phyloP scores from a whole-genome alignment of 2,329 filamentous ascomycete species.

The Ramularia endophylla region DNA sequence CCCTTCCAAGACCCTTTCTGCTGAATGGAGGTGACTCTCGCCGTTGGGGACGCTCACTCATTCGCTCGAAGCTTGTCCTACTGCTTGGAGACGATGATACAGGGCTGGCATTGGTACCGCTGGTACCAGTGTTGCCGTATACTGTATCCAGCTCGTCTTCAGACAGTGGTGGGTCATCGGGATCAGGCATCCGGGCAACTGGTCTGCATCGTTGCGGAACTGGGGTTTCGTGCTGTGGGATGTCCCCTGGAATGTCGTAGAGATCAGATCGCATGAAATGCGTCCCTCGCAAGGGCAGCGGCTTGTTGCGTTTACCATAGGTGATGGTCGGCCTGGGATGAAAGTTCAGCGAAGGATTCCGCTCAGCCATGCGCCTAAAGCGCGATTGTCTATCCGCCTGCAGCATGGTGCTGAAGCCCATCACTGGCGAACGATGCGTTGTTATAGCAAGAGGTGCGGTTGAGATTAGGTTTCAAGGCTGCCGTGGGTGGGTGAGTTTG shows the following conservation, averaged over 20 bases:
- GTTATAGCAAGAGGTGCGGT: slow-evolving; percentile 1
- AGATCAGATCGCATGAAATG: slow-evolving; percentile 11
- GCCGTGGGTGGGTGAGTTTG: not conserved
- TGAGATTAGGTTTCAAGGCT: slow-evolving; percentile 1
- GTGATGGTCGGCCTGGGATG: slow-evolving; percentile 10
- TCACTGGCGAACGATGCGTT: too few species aligned
- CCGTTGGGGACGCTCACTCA: not conserved
- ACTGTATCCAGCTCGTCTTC: slow-evolving; percentile 20
- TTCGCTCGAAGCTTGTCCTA: slow-evolving; percentile 1
- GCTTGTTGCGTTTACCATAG: slow-evolving; percentile 17
- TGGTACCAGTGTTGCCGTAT: slow-evolving; percentile 2
- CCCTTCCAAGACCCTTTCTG: not conserved
- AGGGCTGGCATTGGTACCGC: slow-evolving; percentile 10
- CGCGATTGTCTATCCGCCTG: not conserved
- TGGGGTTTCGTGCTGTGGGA: slow-evolving; percentile 11
- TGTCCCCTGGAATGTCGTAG: slow-evolving; percentile 13
- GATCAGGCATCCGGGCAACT: slow-evolving; percentile 7
- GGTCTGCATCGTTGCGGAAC: not conserved
- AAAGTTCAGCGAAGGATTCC: slow-evolving; percentile 3
- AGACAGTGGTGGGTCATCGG: slow-evolving; percentile 27
- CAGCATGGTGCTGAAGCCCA: not conserved
- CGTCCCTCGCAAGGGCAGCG: slow-evolving; percentile 17
- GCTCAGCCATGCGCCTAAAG: slow-evolving; percentile 2
- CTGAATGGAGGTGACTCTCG: not conserved
- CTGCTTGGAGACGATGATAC: slow-evolving; percentile 5